Percentiles rank a stretch among this genome's conserved stretches.
Evolutionary conservation across 495 filamentous ascomycete genomes (phyloP).

Genomic region (Choiromyces venosus): DNA sequence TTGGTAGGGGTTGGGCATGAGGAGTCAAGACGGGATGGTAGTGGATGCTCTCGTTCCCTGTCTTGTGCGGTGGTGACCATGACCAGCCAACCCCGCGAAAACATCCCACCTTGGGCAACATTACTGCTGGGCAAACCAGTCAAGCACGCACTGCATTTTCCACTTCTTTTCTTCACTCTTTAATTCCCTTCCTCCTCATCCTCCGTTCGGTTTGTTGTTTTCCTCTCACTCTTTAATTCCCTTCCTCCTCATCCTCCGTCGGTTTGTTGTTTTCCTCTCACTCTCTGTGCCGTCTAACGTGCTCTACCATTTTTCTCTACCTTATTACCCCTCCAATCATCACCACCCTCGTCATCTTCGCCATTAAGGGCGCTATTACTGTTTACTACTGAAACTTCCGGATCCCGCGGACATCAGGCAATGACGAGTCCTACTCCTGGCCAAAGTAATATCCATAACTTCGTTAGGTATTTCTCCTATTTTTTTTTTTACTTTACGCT

Average conservation of each 20-base stretch:
- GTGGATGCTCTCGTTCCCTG: constrained; percentile 2
- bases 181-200: neutral
- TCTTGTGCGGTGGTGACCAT: neutral
- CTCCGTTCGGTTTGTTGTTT: neutral
- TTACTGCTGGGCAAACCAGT: neutral
- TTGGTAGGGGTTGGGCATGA: neutral
- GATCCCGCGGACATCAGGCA: neutral
- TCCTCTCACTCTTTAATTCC: neutral
- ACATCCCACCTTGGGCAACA: neutral
- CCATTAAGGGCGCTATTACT: constrained; percentile 20
- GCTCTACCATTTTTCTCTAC: constrained; percentile 12
- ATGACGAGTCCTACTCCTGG: constrained; percentile 6
- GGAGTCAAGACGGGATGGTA: neutral
- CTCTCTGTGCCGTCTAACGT: neutral
- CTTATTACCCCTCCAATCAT: neutral
- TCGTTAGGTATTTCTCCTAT: constrained; percentile 31
- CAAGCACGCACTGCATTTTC: neutral
- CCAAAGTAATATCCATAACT: constrained; percentile 26
- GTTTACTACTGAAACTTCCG: neutral
- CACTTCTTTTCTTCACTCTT: neutral
- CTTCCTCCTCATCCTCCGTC: neutral
- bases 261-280: neutral
- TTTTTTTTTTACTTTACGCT: constrained; percentile 12
- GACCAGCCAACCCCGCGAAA: neutral
- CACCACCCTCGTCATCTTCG: neutral